phyloP scores from a whole-genome alignment of 2,329 filamentous ascomycete species.

The Colletotrichum camelliae region DNA sequence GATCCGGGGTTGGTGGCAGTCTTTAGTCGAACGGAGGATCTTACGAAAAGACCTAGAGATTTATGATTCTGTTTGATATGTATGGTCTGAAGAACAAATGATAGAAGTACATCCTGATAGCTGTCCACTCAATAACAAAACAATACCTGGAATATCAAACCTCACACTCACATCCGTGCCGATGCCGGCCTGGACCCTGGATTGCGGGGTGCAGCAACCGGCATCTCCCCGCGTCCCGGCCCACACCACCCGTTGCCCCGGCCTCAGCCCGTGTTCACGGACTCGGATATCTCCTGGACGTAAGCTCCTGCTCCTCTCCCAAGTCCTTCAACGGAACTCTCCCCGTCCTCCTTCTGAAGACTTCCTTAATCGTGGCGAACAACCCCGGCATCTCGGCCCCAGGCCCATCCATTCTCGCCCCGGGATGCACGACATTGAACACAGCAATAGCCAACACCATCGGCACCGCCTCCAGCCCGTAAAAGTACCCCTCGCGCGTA shows the following conservation, averaged over 20 bases:
- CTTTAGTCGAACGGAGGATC: neutral
- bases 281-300: neutral
- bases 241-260: neutral
- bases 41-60: neutral
- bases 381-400: conserved; percentile 16
- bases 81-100: neutral
- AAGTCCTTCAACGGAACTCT: neutral
- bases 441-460: conserved; percentile 49
- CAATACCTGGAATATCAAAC: neutral
- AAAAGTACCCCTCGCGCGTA: conserved; percentile 50
- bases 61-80: fast-evolving
- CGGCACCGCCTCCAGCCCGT: conserved; percentile 47
- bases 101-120: neutral
- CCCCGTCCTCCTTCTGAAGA: neutral
- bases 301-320: neutral
- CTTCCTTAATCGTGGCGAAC: neutral
- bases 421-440: conserved; percentile 48
- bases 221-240: neutral
- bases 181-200: neutral
- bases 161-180: neutral
- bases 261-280: neutral
- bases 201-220: neutral
- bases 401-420: neutral
- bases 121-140: neutral
- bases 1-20: neutral